These are phyloP conservation scores for Myriangium duriaei DNA, from an alignment of 2,329 filamentous ascomycete species.

Conservation along the genomic window DNA sequence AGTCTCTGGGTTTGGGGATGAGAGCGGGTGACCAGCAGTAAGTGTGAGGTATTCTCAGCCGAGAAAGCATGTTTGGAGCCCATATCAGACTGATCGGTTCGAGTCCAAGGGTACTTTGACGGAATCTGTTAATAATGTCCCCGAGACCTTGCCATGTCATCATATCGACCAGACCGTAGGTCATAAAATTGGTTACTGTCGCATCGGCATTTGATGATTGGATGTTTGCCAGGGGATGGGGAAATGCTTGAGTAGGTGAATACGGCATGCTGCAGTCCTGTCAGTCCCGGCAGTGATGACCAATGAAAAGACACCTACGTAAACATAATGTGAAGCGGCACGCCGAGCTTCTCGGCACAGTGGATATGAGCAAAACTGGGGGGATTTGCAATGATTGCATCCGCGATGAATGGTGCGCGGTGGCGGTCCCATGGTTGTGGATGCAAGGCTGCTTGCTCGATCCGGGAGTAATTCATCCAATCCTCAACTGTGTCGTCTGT, in stretches of 20 bases:
- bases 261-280: slow-evolving; percentile 65
- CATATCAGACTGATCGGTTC: slow-evolving; percentile 69
- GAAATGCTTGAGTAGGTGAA: slow-evolving; percentile 74
- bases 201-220: slow-evolving; percentile 63
- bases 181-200: slow-evolving; percentile 69
- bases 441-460: slow-evolving; percentile 1
- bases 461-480: slow-evolving; percentile 25
- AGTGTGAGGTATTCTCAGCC: slow-evolving; percentile 71
- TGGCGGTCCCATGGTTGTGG: slow-evolving; percentile 16
- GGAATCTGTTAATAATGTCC: slow-evolving; percentile 75
- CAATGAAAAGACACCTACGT: slow-evolving; percentile 30
- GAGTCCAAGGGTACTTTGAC: slow-evolving; percentile 59
- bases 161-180: slow-evolving; percentile 78
- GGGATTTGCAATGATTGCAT: slow-evolving; percentile 68
- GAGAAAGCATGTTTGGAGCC: slow-evolving; percentile 66
- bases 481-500: slow-evolving; percentile 19
- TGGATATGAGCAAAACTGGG: slow-evolving; percentile 68
- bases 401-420: slow-evolving; percentile 61
- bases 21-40: slow-evolving; percentile 84
- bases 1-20: slow-evolving; percentile 66
- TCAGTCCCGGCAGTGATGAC: not conserved
- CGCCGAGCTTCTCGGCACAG: slow-evolving; percentile 60
- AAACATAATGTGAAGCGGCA: slow-evolving; percentile 77
- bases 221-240: slow-evolving; percentile 76
- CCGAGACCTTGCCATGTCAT: slow-evolving; percentile 84